phyloP scores from a whole-genome alignment of 2,329 filamentous ascomycete genomes.

The Xylariaceae sp. region DNA sequence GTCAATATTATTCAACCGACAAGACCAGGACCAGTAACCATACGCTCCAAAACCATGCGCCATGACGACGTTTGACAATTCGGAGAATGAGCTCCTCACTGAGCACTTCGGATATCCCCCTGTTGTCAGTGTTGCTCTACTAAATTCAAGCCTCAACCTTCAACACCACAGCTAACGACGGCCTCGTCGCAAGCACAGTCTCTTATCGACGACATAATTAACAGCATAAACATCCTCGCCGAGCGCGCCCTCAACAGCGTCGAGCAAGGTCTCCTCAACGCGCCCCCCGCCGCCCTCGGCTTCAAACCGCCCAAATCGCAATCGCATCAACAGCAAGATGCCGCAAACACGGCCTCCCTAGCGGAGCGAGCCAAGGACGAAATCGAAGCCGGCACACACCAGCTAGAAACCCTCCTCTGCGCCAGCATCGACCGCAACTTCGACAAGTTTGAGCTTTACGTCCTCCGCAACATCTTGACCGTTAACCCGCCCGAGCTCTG shows the following conservation, averaged over 20 bases:
- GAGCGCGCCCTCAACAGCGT: slow-evolving; percentile 85
- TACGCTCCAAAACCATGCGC: slow-evolving; percentile 26
- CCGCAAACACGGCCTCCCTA: slow-evolving; percentile 36
- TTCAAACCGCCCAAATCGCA: slow-evolving; percentile 49
- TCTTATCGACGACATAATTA: slow-evolving; percentile 96
- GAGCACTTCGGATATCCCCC: slow-evolving; percentile 96
- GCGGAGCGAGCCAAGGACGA: slow-evolving; percentile 51
- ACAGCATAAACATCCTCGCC: slow-evolving; percentile 88
- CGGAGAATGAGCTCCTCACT: slow-evolving; percentile 69
- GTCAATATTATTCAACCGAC: neutral
- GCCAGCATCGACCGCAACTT: slow-evolving; percentile 79
- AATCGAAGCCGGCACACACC: slow-evolving; percentile 82
- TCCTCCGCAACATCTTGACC: slow-evolving; percentile 76
- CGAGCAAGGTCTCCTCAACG: slow-evolving; percentile 71
- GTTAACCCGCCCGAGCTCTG: slow-evolving; percentile 60
- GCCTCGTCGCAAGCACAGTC: slow-evolving; percentile 49
- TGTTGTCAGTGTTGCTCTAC: slow-evolving; percentile 54
- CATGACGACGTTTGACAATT: slow-evolving; percentile 29
- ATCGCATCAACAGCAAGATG: slow-evolving; percentile 31
- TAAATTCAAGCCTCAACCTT: neutral
- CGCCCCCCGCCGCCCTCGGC: slow-evolving; percentile 72
- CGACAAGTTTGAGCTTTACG: slow-evolving; percentile 84
- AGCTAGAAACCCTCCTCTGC: slow-evolving; percentile 76
- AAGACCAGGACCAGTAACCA: neutral
- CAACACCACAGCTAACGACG: slow-evolving; percentile 10